Percentiles rank a stretch among this genome's conserved stretches.
phyloP scores from a whole-genome alignment of 352 stramenopile genomes.

The Phytopythium boreale region DNA sequence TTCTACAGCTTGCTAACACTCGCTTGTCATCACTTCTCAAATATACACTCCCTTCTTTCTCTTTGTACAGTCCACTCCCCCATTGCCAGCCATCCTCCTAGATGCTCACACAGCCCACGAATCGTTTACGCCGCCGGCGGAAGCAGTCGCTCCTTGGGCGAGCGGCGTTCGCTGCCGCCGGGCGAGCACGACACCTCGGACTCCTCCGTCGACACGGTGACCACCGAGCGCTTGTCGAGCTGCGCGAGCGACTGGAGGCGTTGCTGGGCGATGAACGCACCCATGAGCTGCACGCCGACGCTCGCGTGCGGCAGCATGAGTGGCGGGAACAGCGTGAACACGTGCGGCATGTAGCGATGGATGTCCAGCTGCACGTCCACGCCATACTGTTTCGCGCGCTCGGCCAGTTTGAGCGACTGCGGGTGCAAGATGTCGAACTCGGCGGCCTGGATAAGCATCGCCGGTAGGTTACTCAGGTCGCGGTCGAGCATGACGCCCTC shows the following conservation, averaged over 20 bases:
- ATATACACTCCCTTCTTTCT: too few species aligned
- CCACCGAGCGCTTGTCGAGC: constrained; percentile 18
- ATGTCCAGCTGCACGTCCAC: constrained; percentile 41
- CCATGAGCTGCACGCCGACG: constrained; percentile 38
- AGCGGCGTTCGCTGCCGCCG: too few species aligned
- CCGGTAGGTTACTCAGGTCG: constrained; percentile 39
- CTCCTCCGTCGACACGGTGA: constrained; percentile 12
- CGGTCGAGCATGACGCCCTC: constrained; percentile 35
- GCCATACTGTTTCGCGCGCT: constrained; percentile 26
- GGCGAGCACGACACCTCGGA: too few species aligned
- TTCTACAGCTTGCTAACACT: background rate
- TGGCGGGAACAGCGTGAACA: constrained; percentile 54
- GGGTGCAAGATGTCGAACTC: constrained; percentile 49
- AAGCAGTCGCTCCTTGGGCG: background rate
- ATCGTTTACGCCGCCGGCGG: background rate
- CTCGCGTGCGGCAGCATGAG: constrained; percentile 44
- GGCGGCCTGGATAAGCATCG: constrained; percentile 38
- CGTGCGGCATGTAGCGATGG: constrained; percentile 53
- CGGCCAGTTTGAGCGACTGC: constrained; percentile 31
- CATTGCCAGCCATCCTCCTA: too few species aligned
- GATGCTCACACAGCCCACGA: background rate
- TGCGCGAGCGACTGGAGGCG: constrained; percentile 9
- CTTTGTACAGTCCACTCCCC: too few species aligned
- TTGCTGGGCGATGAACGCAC: constrained; percentile 34
- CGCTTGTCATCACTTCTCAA: too few species aligned